Base-by-base conservation (phyloP, 2,329 filamentous ascomycete genomes). In the Escovopsis sp. region DNA sequence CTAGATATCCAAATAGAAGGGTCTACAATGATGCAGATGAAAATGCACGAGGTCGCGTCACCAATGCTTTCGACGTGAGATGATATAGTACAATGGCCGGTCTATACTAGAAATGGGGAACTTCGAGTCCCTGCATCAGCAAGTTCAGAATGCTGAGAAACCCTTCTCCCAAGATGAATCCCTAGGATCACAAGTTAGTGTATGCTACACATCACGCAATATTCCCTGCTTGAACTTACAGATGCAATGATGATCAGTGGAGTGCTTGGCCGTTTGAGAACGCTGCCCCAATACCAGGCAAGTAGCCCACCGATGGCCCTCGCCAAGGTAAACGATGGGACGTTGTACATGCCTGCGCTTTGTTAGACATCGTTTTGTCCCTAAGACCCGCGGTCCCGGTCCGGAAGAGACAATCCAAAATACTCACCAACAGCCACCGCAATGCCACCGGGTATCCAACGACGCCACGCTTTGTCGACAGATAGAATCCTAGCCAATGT, bases 321-420 rank as follows among this genome's bases (percentile, higher is more conserved):
- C 1, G 91, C 88, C 32, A 98, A 67, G 0, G 91, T 98, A 57
- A 98, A 98, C 0, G 86, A 94, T 0, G 91, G 91, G 1, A 89
- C 86, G 53, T 96, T 98, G 63, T 96, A 98, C 78, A 98, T 98
- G 39, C 91, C 82, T 81, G 51, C 14, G 27, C 2, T 30, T 41
- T 30, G 11, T 24, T n/a, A 44, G 7, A 37, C 27, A 9, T 30
- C 11, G 27, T 7, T 30, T 11, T 30, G 27, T 7, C 27, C 11
- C 9, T 7, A 9, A 27, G 8, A 11, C 3, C 11, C 27, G 3
- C 11, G 5, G 8, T 9, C 27, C 27, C 8, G 3, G 27, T 7
- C 27, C 27, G 29, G 24, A 15, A 2, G 24, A 29, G 42, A 27
- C 46, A 39, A 27, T 12, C 37, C 37, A 5, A 7, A 35, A 31